A percentile compares a stretch with the other conserved stretches of the same genome.
Evolutionary conservation across 768 basidiomycete genomes (phyloP).

Genomic region (Leccinellum rugosiceps): DNA sequence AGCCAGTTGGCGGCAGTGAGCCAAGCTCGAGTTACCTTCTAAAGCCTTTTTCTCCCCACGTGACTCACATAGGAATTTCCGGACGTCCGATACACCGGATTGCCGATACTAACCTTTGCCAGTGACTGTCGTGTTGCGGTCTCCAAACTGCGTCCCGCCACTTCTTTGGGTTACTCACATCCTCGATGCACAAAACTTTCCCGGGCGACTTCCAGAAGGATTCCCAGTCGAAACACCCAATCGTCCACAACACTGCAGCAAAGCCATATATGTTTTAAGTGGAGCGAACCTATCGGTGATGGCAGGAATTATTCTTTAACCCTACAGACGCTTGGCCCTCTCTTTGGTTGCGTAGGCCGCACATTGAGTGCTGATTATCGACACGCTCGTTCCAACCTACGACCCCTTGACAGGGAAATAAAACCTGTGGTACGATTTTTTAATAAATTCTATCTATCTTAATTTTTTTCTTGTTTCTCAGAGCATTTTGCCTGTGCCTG

Average conservation of each 20-base stretch:
- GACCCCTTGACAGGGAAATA: background rate
- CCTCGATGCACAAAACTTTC: background rate
- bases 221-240: background rate
- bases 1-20: conserved; percentile 7
- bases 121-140: background rate
- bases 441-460: background rate
- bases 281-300: background rate
- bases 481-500: background rate
- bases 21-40: background rate
- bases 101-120: no score
- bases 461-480: no score
- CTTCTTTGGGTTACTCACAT: background rate
- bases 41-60: background rate
- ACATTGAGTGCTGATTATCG: background rate
- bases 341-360: background rate
- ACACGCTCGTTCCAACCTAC: background rate
- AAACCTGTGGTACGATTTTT: background rate
- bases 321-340: background rate
- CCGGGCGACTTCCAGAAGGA: background rate
- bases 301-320: no score
- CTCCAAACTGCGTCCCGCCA: background rate
- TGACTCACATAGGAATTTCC: background rate
- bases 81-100: background rate
- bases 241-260: background rate
- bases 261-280: background rate